These are phyloP conservation scores for Begonia masoniana DNA, from an alignment of 306 rosid species.

Conservation along the genomic window DNA sequence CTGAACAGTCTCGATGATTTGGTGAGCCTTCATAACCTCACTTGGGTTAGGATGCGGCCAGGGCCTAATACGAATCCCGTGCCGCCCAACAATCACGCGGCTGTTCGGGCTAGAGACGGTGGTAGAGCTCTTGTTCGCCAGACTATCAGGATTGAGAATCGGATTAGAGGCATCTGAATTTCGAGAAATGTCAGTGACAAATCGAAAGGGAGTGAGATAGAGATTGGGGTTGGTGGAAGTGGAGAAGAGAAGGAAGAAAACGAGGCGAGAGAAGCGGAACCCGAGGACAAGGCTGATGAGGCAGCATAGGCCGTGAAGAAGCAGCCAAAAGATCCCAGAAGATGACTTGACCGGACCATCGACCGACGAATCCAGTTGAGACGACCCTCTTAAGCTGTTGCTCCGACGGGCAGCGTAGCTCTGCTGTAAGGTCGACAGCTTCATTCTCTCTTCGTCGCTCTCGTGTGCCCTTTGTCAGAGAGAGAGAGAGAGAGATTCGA, in stretches of 20 bases:
- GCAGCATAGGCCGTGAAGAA: slow-evolving; percentile 87
- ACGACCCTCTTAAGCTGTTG: slow-evolving; percentile 67
- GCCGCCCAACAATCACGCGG: slow-evolving; percentile 90
- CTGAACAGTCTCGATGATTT: slow-evolving; percentile 78
- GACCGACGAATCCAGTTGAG: slow-evolving; percentile 45
- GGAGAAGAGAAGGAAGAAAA: slow-evolving; percentile 82
- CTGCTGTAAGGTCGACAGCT: slow-evolving; percentile 87
- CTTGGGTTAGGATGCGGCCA: slow-evolving; percentile 98
- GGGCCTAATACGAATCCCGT: slow-evolving; percentile 97
- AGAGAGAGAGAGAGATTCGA: neutral
- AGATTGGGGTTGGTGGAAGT: slow-evolving; percentile 40
- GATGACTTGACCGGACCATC: slow-evolving; percentile 64
- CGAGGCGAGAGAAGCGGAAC: slow-evolving; percentile 89
- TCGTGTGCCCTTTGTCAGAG: slow-evolving; percentile 5
- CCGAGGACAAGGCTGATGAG: slow-evolving; percentile 85
- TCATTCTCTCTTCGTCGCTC: slow-evolving; percentile 33
- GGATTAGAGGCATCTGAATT: slow-evolving; percentile 18
- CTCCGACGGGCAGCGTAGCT: slow-evolving; percentile 60
- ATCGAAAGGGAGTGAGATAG: slow-evolving; percentile 59
- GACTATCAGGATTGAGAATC: slow-evolving; percentile 8
- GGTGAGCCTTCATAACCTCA: slow-evolving; percentile 95
- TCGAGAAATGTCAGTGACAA: slow-evolving; percentile 24
- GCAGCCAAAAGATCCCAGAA: slow-evolving; percentile 71
- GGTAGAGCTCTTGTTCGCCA: slow-evolving; percentile 27
- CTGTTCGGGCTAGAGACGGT: slow-evolving; percentile 24